Conservation (phyloP, 75 land plant genomes). For the Picea sitchensis region DNA sequence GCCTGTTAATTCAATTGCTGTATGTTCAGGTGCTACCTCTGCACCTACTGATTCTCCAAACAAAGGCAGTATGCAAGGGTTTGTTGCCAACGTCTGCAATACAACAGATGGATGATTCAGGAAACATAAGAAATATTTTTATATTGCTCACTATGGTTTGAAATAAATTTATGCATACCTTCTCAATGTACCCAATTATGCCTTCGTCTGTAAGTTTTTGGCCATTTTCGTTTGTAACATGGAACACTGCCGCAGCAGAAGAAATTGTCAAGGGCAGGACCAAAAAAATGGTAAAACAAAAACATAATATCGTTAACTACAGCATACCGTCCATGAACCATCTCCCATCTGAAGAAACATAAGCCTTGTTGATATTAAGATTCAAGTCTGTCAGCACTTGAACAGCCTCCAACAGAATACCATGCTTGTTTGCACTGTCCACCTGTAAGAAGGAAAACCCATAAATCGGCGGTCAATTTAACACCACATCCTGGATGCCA, state of each 20-base stretch:
- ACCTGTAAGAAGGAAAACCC: constrained; percentile 27
- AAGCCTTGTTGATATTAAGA: constrained; percentile 65
- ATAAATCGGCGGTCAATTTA: too few relatives aligned
- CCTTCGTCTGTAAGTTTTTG: constrained; percentile 43
- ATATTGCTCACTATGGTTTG: too few relatives aligned
- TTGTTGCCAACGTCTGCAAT: constrained; percentile 7
- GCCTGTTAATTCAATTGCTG: constrained; percentile 76
- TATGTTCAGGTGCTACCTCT: constrained; percentile 13
- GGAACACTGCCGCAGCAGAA: constrained; percentile 45
- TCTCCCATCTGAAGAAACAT: constrained; percentile 73
- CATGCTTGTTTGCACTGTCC: constrained; percentile 69
- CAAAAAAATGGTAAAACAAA: too few relatives aligned
- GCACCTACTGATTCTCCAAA: too few relatives aligned
- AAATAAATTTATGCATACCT: constrained; percentile 31
- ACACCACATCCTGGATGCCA: too few relatives aligned
- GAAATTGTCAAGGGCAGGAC: too few relatives aligned
- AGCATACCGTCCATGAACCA: constrained; percentile 84
- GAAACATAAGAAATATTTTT: too few relatives aligned
- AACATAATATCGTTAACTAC: too few relatives aligned
- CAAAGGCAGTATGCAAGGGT: background rate
- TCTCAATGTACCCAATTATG: constrained; percentile 50
- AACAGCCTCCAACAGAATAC: constrained; percentile 69
- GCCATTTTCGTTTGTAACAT: constrained; percentile 58
- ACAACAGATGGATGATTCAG: too few relatives aligned
- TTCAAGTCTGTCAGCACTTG: constrained; percentile 72